A percentile compares a stretch with the other conserved stretches of the same genome.
These are phyloP conservation scores for Grosmannia clavigera DNA, from an alignment of 2,329 filamentous ascomycete species.

Conservation along the genomic window DNA sequence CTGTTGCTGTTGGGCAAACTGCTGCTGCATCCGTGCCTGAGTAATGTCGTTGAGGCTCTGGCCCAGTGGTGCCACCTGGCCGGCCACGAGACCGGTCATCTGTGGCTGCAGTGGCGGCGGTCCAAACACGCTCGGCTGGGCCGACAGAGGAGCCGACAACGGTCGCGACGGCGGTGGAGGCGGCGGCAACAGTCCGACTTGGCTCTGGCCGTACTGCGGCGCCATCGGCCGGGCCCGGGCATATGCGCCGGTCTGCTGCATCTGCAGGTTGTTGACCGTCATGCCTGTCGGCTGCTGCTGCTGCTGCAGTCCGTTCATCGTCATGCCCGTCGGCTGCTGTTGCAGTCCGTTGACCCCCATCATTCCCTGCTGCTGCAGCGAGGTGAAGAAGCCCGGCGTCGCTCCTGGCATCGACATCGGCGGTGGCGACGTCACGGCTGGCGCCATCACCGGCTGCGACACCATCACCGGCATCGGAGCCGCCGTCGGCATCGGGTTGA, in stretches of 20 bases:
- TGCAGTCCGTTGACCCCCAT: slow-evolving; percentile 17
- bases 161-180: slow-evolving; percentile 60
- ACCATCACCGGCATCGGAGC: slow-evolving; percentile 12
- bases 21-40: slow-evolving; percentile 51
- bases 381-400: slow-evolving; percentile 45
- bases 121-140: slow-evolving; percentile 59
- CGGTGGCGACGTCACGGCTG: slow-evolving; percentile 19
- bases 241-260: slow-evolving; percentile 15
- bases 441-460: slow-evolving; percentile 13
- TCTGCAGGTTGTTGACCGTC: slow-evolving; percentile 9
- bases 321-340: slow-evolving; percentile 25
- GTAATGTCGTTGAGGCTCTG: slow-evolving; percentile 65
- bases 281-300: slow-evolving; percentile 23
- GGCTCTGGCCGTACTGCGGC: slow-evolving; percentile 48
- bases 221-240: slow-evolving; percentile 58
- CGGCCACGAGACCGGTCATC: slow-evolving; percentile 54
- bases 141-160: slow-evolving; percentile 76
- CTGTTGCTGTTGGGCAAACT: too few relatives aligned
- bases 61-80: slow-evolving; percentile 57
- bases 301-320: slow-evolving; percentile 19
- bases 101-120: slow-evolving; percentile 71
- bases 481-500: slow-evolving; percentile 16
- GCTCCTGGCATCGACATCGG: slow-evolving; percentile 34
- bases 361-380: slow-evolving; percentile 17
- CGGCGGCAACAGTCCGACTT: slow-evolving; percentile 53